A percentile compares a stretch with the other conserved stretches of the same genome.
phyloP scores from a whole-genome alignment of 306 rosid species.

The Vigna unguiculata region DNA sequence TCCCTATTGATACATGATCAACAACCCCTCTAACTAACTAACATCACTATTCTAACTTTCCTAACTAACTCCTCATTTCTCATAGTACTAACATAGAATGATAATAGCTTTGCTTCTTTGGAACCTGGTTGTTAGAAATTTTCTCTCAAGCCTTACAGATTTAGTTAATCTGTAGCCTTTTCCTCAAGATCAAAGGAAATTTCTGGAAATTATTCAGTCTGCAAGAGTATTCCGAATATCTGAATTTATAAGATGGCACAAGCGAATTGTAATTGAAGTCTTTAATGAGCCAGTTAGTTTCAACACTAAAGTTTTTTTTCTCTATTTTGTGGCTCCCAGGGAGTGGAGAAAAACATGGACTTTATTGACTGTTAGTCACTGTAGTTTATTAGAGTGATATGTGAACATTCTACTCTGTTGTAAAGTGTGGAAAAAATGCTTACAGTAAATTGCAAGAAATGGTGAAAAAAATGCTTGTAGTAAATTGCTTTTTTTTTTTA shows the following conservation, averaged over 20 bases:
- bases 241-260: not conserved
- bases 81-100: not conserved
- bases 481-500: not conserved
- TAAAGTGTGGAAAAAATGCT: not conserved
- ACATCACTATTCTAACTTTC: too few species aligned
- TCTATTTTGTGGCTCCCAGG: not conserved
- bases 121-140: not conserved
- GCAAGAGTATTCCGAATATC: not conserved
- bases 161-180: not conserved
- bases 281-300: not conserved
- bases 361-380: not conserved
- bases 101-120: not conserved
- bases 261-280: not conserved
- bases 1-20: too few species aligned
- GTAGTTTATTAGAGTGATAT: not conserved
- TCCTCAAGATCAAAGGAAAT: not conserved
- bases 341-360: not conserved
- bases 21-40: too few species aligned
- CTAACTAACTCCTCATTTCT: too few species aligned
- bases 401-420: not conserved
- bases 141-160: not conserved
- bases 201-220: not conserved
- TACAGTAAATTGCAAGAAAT: not conserved
- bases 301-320: not conserved
- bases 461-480: not conserved